Evolutionary conservation across 768 basidiomycete genomes (phyloP).

Genomic region (Leccinum sublutescens): DNA sequence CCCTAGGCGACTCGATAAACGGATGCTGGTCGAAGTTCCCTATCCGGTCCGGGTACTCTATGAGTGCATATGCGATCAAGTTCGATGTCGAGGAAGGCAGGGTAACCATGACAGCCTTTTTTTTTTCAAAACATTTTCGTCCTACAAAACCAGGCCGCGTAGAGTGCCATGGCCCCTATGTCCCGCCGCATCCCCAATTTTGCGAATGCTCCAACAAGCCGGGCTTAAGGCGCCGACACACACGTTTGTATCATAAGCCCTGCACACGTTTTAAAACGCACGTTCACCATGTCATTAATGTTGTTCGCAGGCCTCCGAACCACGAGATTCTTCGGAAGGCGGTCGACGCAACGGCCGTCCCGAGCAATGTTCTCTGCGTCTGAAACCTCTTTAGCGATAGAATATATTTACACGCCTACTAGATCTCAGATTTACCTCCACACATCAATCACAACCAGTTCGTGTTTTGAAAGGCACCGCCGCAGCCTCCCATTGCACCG

Average conservation of each 20-base stretch:
- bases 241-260: not conserved
- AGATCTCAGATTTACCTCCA: constrained; percentile 25
- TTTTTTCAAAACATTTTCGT: not conserved
- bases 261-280: not conserved
- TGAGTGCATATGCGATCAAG: not conserved
- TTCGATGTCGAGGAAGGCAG: not conserved
- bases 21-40: not conserved
- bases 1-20: not conserved
- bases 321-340: constrained; percentile 22
- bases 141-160: not conserved
- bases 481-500: constrained; percentile 21
- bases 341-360: constrained; percentile 12
- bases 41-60: not conserved
- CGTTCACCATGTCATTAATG: not conserved
- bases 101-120: not conserved
- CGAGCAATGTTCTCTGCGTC: constrained; percentile 24
- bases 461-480: constrained; percentile 3
- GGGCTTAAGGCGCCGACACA: not conserved
- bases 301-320: constrained; percentile 19
- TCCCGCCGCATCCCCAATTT: not conserved
- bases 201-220: not conserved
- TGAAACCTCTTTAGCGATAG: constrained; percentile 24
- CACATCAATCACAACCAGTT: constrained; percentile 22
- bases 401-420: constrained; percentile 21
- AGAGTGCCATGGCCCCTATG: not conserved